Base-by-base conservation (phyloP, 2,329 filamentous ascomycete genomes). In the Rutstroemia sp. region DNA sequence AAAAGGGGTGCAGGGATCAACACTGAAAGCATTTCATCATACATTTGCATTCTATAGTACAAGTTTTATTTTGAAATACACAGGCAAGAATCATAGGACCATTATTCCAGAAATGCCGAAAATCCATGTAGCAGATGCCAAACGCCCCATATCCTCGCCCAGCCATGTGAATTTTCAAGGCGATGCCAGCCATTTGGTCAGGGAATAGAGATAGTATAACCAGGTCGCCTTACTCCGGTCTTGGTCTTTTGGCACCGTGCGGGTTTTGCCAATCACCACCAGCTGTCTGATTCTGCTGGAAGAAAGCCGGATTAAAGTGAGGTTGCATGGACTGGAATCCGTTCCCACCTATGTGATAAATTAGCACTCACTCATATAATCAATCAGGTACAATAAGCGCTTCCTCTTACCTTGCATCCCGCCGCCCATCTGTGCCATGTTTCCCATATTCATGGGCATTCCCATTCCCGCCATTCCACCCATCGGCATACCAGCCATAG, bases 211-310 rank as follows among this genome's bases (percentile, higher is more conserved):
- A 23, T n/a, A 41, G 16, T 7, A 14, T 41, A 5, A n/a, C 16
- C 4, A 16, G 38, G 38, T 18, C 10, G 27, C 23, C 38, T 62
- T 63, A 70, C 51, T 92, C 89, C 59, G 88, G 87, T 61, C 89
- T 81, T 62, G 87, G 86, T 63, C 89, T 79, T 74, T 94, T 94
- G 3, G 85, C 84, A 30, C 88, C 88, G 64, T 92, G 89, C 5
- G 89, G 89, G 66, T 92, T 92, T 77, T 88, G 88, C 72, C 83
- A 83, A 55, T 85, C 85, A 49, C 72, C 75, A 42, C 72, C 72
- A 49, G 71, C 72, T 44, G 70, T 71, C 54, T 74, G 73, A 30
- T 71, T 71, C 61, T 79, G 78, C 64, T 77, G 74, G 70, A 90
- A 92, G 74, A 90, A 91, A 57, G 78, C 82, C 39, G 85, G 82